Conservation (phyloP, 495 filamentous ascomycete genomes). For the Cercophora newfieldiana region DNA sequence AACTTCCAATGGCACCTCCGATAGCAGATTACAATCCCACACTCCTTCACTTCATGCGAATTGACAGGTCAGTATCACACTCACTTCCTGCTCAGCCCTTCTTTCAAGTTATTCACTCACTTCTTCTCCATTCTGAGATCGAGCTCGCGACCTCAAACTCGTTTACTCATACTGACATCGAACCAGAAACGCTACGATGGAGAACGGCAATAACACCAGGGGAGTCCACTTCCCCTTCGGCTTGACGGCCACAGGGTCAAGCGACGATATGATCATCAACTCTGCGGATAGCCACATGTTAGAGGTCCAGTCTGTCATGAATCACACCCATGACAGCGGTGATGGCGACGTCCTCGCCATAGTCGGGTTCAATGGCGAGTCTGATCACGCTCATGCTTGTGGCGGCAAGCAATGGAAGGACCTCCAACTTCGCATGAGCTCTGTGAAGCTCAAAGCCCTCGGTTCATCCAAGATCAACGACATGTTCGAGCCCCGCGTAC, state of each 20-base stretch:
- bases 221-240: not conserved
- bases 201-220: not conserved
- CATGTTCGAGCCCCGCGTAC: constrained; percentile 47
- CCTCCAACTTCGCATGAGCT: constrained; percentile 45
- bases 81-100: too few species aligned
- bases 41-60: too few species aligned
- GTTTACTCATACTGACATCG: not conserved
- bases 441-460: constrained; percentile 45
- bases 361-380: constrained; percentile 49
- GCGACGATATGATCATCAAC: not conserved
- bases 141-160: not conserved
- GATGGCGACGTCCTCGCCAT: constrained; percentile 56
- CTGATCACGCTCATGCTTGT: constrained; percentile 23
- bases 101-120: too few species aligned
- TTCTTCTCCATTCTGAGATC: too few species aligned
- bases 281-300: constrained; percentile 26
- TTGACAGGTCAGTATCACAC: too few species aligned
- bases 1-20: too few species aligned
- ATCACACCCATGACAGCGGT: constrained; percentile 33
- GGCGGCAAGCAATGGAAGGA: constrained; percentile 28
- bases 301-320: constrained; percentile 25
- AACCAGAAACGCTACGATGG: not conserved
- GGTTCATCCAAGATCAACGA: constrained; percentile 51
- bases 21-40: too few species aligned
- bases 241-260: not conserved